Base-by-base conservation (phyloP, 2,329 filamentous ascomycete genomes). In the Raffaelea ambrosiae region DNA sequence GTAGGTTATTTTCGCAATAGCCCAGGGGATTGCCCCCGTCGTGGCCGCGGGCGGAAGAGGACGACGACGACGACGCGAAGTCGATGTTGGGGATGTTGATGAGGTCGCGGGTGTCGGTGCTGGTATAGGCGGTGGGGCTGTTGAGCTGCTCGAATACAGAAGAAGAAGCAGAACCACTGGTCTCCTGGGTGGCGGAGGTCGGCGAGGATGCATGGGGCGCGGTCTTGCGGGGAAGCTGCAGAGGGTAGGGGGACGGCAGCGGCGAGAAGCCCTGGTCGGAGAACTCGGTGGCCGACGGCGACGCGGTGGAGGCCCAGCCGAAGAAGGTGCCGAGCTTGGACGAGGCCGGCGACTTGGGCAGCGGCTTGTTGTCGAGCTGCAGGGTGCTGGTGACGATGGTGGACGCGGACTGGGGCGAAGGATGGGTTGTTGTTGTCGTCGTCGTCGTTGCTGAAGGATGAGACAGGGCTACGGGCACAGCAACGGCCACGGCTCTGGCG, bases 271-370 rank as follows among this genome's bases (percentile, higher is more conserved):
- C 60, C 56, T 63, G 66, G 50, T 76, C 74, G 2, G 75, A 79
- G 54, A 69, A 70, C 38, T 77, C 72, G 18, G 73, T 74, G 43
- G 61, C 63, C 9, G 72, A 68, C 33, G 72, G 63, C 7, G 68
- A 66, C 22, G 66, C 70, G 43, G n/a, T n/a, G n/a, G 65, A 63
- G 46, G 66, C 66, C 77, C 77, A 80, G 56, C 70, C 72, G 57
- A 80, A 79, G 55, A 78, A 69, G 26, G 63, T 67, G 46, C 71
- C 71, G 53, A 79, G 66, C 52, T 71, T 62, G 59, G 75, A 62
- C 48, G 75, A 64, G 54, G 61, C 60, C 50, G 77, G 76, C 7
- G 76, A 79, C 53, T 68, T 77, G 11, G 76, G 75, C 4, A 77
- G 58, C 14, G 56, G 53, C 18, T 62, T 54, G 49, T 53, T 53